Percentiles rank a stretch among this genome's conserved stretches.
These are phyloP conservation scores for Sporormia fimetaria DNA, from an alignment of 495 filamentous ascomycete genomes.

Conservation along the genomic window DNA sequence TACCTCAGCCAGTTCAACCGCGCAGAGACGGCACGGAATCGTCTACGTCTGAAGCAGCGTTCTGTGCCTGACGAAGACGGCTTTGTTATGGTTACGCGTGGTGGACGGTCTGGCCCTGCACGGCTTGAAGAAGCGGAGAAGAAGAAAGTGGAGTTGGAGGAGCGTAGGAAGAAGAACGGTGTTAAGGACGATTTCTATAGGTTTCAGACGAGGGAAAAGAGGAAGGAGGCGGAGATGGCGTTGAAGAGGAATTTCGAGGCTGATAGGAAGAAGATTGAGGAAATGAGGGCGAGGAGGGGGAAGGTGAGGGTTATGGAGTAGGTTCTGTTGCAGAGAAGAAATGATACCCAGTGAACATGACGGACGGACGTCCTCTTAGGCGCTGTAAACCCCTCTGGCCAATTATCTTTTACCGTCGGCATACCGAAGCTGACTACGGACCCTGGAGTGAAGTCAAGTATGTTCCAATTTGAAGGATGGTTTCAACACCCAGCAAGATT, in stretches of 20 bases:
- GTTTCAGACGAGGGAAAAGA: slow-evolving; percentile 82
- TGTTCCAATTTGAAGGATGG: too few species aligned
- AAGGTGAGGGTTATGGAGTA: too few species aligned
- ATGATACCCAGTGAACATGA: too few species aligned
- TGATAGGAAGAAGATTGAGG: slow-evolving; percentile 50
- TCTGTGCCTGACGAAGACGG: slow-evolving; percentile 87
- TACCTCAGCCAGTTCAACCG: slow-evolving; percentile 66
- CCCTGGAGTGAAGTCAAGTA: too few species aligned
- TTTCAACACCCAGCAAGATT: too few species aligned
- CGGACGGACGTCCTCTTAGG: too few species aligned
- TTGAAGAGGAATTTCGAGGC: slow-evolving; percentile 55
- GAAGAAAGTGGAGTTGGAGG: slow-evolving; percentile 60
- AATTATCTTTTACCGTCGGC: too few species aligned
- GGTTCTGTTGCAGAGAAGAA: too few species aligned
- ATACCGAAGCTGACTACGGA: too few species aligned
- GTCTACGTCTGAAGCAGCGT: slow-evolving; percentile 49
- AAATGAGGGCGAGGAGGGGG: slow-evolving; percentile 48
- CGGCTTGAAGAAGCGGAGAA: slow-evolving; percentile 62
- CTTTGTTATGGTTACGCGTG: slow-evolving; percentile 81
- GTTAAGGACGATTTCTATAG: slow-evolving; percentile 72
- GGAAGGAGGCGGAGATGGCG: slow-evolving; percentile 67
- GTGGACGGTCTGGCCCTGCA: slow-evolving; percentile 61
- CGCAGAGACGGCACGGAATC: slow-evolving; percentile 49
- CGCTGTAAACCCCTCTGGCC: too few species aligned
- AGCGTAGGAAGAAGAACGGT: slow-evolving; percentile 55